A percentile compares a stretch with the other conserved stretches of the same genome.
These are phyloP conservation scores for Periconia macrospinosa DNA, from an alignment of 2,329 filamentous ascomycete genomes.

Conservation along the genomic window DNA sequence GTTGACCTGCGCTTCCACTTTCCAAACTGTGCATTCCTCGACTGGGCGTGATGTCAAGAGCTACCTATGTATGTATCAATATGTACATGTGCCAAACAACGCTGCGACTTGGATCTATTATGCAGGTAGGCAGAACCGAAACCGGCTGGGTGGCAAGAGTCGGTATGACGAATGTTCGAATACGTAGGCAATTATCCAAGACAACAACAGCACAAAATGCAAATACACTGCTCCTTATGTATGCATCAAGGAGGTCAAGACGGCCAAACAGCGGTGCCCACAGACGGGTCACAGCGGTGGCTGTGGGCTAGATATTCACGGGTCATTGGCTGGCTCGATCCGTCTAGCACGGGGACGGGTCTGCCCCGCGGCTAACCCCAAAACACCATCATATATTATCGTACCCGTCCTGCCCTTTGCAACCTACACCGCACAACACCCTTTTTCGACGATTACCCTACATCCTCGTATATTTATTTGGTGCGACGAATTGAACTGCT, in stretches of 20 bases:
- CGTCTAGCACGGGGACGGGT: neutral
- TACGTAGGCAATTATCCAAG: too few species aligned
- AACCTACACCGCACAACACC: neutral
- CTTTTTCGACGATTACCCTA: neutral
- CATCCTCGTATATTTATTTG: constrained; percentile 1
- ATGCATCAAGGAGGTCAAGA: too few species aligned
- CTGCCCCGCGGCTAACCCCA: constrained; percentile 11
- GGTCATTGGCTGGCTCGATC: neutral
- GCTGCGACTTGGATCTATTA: too few species aligned
- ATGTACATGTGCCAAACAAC: too few species aligned
- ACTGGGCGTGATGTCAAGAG: neutral
- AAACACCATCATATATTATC: constrained; percentile 28
- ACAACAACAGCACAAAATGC: too few species aligned
- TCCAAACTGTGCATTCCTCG: neutral
- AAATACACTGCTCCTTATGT: too few species aligned
- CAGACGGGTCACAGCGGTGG: neutral
- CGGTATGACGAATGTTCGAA: too few species aligned
- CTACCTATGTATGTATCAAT: too few species aligned
- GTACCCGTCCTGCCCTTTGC: neutral
- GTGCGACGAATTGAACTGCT: neutral
- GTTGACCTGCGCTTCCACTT: neutral
- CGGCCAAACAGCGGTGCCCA: too few species aligned
- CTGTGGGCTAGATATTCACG: neutral
- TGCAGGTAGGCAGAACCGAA: too few species aligned
- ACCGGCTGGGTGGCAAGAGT: too few species aligned